Percentiles rank a stretch among this genome's conserved stretches.
These are phyloP conservation scores for Jacaranda mimosifolia DNA, from an alignment of 257 asterid species.

Conservation along the genomic window DNA sequence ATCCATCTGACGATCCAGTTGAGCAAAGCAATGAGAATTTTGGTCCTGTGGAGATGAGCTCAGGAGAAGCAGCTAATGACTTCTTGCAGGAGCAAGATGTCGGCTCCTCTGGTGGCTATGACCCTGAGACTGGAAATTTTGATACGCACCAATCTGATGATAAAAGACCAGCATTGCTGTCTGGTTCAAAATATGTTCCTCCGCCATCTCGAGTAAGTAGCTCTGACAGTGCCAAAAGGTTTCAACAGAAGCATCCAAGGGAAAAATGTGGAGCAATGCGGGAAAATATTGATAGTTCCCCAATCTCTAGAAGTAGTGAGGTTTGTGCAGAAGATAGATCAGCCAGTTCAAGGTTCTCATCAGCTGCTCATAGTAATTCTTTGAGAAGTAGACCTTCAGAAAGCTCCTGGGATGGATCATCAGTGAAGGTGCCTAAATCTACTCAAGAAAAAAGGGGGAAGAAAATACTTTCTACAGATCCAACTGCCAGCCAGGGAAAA, in stretches of 20 bases:
- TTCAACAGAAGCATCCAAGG: conserved; percentile 56
- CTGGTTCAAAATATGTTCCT: conserved; percentile 70
- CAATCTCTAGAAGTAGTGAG: conserved; percentile 53
- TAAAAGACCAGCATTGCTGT: conserved; percentile 49
- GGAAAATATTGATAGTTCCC: conserved; percentile 56
- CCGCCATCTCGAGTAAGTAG: conserved; percentile 57
- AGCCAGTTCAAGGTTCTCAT: conserved; percentile 43
- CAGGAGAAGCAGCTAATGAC: conserved; percentile 65
- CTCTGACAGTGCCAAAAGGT: conserved; percentile 45
- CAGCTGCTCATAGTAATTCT: conserved; percentile 42
- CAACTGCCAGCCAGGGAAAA: conserved; percentile 51
- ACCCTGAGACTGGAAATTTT: conserved; percentile 58
- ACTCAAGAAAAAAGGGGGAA: conserved; percentile 40
- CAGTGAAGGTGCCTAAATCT: conserved; percentile 36
- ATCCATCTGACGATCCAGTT: conserved; percentile 60
- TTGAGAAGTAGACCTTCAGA: conserved; percentile 52
- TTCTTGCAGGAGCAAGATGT: conserved; percentile 70
- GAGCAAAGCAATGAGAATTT: conserved; percentile 62
- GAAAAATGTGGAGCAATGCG: conserved; percentile 51
- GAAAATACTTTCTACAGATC: conserved; percentile 30
- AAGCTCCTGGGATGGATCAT: conserved; percentile 52
- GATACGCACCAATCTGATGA: conserved; percentile 56
- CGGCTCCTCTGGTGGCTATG: conserved; percentile 55
- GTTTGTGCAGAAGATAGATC: conserved; percentile 53
- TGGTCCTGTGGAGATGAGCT: conserved; percentile 56